Conservation (phyloP, 2,329 filamentous ascomycete species). For the Talaromyces funiculosus region DNA sequence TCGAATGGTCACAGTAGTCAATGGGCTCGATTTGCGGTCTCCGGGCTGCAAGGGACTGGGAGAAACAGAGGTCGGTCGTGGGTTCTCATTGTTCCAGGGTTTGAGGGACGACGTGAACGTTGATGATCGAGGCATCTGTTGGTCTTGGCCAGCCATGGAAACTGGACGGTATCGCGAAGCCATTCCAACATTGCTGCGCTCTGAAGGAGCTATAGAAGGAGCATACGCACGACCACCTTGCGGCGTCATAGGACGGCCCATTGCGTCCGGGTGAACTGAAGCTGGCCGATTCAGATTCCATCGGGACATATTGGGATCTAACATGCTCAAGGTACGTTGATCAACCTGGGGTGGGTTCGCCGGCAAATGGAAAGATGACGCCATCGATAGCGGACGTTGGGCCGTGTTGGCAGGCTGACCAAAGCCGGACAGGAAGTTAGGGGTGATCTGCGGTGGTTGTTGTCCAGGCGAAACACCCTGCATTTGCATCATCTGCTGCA, state of each 20-base stretch:
- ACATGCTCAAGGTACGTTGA: slow-evolving; percentile 74
- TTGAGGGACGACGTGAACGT: slow-evolving; percentile 30
- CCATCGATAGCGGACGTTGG: slow-evolving; percentile 47
- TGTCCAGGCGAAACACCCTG: slow-evolving; percentile 47
- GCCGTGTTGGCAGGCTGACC: slow-evolving; percentile 23
- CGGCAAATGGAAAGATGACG: slow-evolving; percentile 24
- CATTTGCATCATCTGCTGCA: slow-evolving; percentile 64
- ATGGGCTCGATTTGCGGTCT: slow-evolving; percentile 22
- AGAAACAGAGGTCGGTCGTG: slow-evolving; percentile 20
- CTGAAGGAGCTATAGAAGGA: slow-evolving; percentile 88
- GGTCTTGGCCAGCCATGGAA: slow-evolving; percentile 53
- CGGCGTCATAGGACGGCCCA: slow-evolving; percentile 21
- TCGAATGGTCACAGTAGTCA: slow-evolving; percentile 25
- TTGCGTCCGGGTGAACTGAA: slow-evolving; percentile 26
- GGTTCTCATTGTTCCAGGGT: slow-evolving; percentile 35
- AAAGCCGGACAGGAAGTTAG: slow-evolving; percentile 21
- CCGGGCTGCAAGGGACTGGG: slow-evolving; percentile 22
- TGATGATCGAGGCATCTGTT: slow-evolving; percentile 23
- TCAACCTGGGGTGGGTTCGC: slow-evolving; percentile 30
- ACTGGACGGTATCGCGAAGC: slow-evolving; percentile 89
- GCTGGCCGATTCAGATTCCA: slow-evolving; percentile 33
- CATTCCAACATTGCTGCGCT: slow-evolving; percentile 87
- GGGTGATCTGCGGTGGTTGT: slow-evolving; percentile 26
- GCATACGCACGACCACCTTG: slow-evolving; percentile 55
- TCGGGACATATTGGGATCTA: slow-evolving; percentile 56